Conservation (phyloP, 208 protist species). For the Leishmania braziliensis region DNA sequence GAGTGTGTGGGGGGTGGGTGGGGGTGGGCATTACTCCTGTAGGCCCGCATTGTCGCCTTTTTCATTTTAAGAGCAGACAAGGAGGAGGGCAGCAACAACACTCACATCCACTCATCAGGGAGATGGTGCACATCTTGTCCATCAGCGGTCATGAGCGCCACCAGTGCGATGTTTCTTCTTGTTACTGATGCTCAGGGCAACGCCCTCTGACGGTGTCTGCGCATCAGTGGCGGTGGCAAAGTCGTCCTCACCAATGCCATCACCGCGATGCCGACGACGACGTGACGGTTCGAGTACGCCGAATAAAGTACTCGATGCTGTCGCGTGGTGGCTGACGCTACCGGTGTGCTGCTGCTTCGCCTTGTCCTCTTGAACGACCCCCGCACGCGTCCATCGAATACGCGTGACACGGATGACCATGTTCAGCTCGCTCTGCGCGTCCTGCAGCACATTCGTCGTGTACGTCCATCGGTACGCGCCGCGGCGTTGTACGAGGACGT, state of each 20-base stretch:
- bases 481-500: slow-evolving; percentile 41
- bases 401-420: slow-evolving; percentile 71
- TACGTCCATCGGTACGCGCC: slow-evolving; percentile 47
- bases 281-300: neutral
- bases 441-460: slow-evolving; percentile 44
- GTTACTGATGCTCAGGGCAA: neutral
- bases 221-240: neutral
- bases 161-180: neutral
- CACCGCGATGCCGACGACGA: neutral
- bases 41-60: neutral
- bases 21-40: neutral
- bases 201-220: neutral
- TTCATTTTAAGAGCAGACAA: neutral
- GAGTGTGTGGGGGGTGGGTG: neutral
- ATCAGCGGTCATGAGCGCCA: neutral
- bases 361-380: neutral
- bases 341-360: neutral
- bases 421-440: slow-evolving; percentile 63
- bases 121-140: neutral
- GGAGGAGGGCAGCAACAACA: neutral
- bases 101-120: neutral
- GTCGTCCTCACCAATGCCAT: neutral
- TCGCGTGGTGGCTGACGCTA: neutral
- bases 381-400: slow-evolving; percentile 52
- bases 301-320: neutral